phyloP scores from a whole-genome alignment of 108 stramenopile species.

The Conticribra guillardii region DNA sequence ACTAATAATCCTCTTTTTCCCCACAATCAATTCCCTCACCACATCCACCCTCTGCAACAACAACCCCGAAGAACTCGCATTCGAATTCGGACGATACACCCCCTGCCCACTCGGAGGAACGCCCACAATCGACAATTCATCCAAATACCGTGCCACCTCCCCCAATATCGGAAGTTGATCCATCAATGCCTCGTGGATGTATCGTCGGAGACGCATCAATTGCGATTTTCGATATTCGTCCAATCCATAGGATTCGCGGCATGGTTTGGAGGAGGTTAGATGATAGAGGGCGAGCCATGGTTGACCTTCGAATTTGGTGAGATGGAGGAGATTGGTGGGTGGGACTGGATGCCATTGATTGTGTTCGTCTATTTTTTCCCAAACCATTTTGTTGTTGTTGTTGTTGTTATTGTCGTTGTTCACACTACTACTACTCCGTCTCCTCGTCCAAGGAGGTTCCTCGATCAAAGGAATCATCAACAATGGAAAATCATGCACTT shows the following conservation, averaged over 20 bases:
- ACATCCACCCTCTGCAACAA: constrained; percentile 57
- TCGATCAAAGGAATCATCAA: constrained; percentile 76
- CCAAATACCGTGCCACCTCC: constrained; percentile 78
- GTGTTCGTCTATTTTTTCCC: constrained; percentile 75
- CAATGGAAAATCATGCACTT: constrained; percentile 81
- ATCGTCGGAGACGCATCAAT: constrained; percentile 75
- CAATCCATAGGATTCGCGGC: constrained; percentile 71
- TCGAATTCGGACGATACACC: constrained; percentile 4
- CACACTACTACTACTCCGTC: constrained; percentile 12
- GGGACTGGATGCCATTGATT: constrained; percentile 66
- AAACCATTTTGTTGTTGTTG: constrained; percentile 23
- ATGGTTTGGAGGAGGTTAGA: constrained; percentile 57
- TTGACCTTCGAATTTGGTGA: constrained; percentile 82
- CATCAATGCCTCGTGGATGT: constrained; percentile 65
- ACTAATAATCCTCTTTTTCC: too few species aligned
- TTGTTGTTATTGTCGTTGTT: constrained; percentile 4
- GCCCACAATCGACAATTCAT: constrained; percentile 78
- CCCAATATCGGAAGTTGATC: constrained; percentile 87
- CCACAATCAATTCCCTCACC: constrained; percentile 47
- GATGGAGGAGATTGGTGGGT: constrained; percentile 58
- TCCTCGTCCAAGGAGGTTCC: constrained; percentile 88
- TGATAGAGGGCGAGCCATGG: constrained; percentile 84
- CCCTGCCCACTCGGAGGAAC: constrained; percentile 60
- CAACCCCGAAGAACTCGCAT: constrained; percentile 30
- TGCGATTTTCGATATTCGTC: constrained; percentile 76